These are phyloP conservation scores for Gliomastix tumulicola DNA, from an alignment of 2,329 filamentous ascomycete genomes.

Conservation along the genomic window DNA sequence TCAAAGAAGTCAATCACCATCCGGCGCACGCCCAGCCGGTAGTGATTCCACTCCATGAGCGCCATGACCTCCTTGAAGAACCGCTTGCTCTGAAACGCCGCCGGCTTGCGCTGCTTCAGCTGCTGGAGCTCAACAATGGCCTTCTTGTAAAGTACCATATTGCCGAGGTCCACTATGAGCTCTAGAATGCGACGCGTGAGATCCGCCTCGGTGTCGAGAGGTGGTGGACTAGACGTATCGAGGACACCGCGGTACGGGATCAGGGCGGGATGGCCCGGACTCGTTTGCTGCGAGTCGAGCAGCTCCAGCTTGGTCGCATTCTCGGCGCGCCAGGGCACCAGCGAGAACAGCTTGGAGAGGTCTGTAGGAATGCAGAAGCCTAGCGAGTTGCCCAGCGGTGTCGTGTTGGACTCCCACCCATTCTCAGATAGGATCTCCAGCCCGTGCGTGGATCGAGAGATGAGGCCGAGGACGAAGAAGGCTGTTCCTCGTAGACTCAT, in stretches of 20 bases:
- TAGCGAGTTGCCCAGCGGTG: conserved; percentile 71
- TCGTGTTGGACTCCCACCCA: conserved; percentile 90
- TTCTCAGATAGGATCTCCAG: conserved; percentile 83
- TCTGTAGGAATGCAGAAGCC: conserved; percentile 82
- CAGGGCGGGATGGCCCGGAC: conserved; percentile 33
- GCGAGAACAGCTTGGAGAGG: conserved; percentile 70
- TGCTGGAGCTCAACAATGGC: conserved; percentile 75
- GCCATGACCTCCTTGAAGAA: conserved; percentile 83
- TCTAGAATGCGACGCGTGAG: conserved; percentile 77
- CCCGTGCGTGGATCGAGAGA: conserved; percentile 86
- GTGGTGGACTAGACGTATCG: conserved; percentile 19
- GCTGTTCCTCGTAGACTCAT: conserved; percentile 92
- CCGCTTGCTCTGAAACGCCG: conserved; percentile 66
- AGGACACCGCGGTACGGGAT: conserved; percentile 22
- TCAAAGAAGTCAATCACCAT: conserved; percentile 95
- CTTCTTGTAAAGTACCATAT: conserved; percentile 86
- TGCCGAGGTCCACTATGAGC: conserved; percentile 80
- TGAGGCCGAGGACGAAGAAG: conserved; percentile 90
- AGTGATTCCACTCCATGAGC: conserved; percentile 83
- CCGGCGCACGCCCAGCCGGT: conserved; percentile 76
- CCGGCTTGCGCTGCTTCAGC: conserved; percentile 68
- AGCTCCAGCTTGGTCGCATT: conserved; percentile 38
- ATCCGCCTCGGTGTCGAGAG: conserved; percentile 46
- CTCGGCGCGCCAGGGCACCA: conserved; percentile 52
- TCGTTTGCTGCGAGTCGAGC: conserved; percentile 46